Evolutionary conservation across 441 rosid species (phyloP).

Genomic region (Heliophila coronopifolia): DNA sequence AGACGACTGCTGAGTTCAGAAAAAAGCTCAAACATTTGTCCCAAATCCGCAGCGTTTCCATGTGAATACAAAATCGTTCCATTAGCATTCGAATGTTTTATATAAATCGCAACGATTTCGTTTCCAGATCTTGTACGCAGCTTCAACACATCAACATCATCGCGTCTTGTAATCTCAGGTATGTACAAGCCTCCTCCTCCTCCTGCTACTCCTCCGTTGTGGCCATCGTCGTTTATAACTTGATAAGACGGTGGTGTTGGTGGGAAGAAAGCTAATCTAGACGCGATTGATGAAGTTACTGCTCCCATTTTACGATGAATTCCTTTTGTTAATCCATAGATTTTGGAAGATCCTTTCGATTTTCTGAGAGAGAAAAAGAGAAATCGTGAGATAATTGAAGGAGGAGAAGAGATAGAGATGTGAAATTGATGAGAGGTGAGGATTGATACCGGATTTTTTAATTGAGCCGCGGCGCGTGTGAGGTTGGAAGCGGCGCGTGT

Average conservation of each 20-base stretch:
- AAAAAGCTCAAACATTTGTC: constrained; percentile 99
- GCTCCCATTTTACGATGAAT: too few species aligned
- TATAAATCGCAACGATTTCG: constrained; percentile 76
- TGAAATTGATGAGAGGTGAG: too few species aligned
- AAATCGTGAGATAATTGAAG: too few species aligned
- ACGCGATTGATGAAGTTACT: constrained; percentile 92
- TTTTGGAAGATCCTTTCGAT: too few species aligned
- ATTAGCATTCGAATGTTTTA: constrained; percentile 83
- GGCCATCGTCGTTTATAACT: constrained; percentile 57
- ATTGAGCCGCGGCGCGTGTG: too few species aligned
- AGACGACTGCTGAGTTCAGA: constrained; percentile 85
- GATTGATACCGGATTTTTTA: too few species aligned
- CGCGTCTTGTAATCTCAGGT: constrained; percentile 85
- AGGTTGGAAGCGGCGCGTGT: too few species aligned
- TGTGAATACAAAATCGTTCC: constrained; percentile 88
- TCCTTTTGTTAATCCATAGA: too few species aligned
- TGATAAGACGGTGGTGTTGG: constrained; percentile 91
- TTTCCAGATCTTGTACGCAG: constrained; percentile 73
- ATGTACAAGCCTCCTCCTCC: too few species aligned
- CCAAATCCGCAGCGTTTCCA: constrained; percentile 99
- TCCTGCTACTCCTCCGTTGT: too few species aligned
- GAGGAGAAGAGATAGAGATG: too few species aligned
- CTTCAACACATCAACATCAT: constrained; percentile 76
- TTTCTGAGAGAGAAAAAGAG: too few species aligned
- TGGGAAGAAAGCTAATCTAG: constrained; percentile 92